Evolutionary conservation across 169 alveolate genomes (phyloP), one percentile per base, ranked within the genome.

Genomic region (Cryptosporidium meleagridis): DNA sequence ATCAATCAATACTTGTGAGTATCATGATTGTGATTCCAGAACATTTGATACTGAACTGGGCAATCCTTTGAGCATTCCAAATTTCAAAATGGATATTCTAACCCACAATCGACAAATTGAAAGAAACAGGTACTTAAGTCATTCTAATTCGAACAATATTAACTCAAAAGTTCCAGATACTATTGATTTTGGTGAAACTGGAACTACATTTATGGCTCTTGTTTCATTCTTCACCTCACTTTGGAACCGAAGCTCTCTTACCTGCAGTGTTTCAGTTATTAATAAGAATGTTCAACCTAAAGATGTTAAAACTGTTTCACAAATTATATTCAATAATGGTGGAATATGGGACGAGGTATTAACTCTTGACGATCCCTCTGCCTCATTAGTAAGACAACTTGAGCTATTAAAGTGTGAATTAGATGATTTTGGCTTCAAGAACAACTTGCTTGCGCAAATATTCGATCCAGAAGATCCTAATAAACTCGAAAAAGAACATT

Each of bases 271-370:
- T 41, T 80, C 89, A 16, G 89, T 80, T 41, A 80, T 80, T n/a
- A 80, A 65, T 55, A 80, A 65, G 70, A 80, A 80, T 44, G 65
- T 80, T 39, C 89, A 80, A 69, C 89, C 89, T 6, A 80, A 80
- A 14, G 89, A 80, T 44, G 8, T 62, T 10, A 80, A 65, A 29
- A 62, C 75, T 3, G 70, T 44, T 29, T 62, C 89, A 5, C 89
- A 80, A 39, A 29, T 80, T 6, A 80, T 80, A 62, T 80, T 62
- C 55, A 80, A 93, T 39, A 95, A 93, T 70, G 95, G 95, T 18
- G 97, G 97, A 35, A 95, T 94, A 26, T 94, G 97, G 97, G 97
- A 94, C 73, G 95, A 93, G 45, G 52, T 94, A n/a, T 65, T 94
- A n/a, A 91, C 96, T 18, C 69, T 94, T 0, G 92, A 92, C 84